These are phyloP conservation scores for Hortaea sp. DNA, from an alignment of 2,329 filamentous ascomycete species.

Conservation along the genomic window DNA sequence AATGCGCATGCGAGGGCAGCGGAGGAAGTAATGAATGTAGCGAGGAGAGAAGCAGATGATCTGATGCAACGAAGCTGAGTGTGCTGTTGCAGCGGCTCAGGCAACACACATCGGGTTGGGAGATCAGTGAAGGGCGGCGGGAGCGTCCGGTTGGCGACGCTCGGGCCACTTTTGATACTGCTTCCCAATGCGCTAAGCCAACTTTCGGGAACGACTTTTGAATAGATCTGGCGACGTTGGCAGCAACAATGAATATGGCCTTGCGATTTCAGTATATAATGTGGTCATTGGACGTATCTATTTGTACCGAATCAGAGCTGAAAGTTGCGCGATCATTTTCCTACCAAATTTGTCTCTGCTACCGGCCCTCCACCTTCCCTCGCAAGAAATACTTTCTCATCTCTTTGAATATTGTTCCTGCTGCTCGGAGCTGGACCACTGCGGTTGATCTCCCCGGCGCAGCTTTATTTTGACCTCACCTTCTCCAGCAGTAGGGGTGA, in stretches of 20 bases:
- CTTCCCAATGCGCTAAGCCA: no score
- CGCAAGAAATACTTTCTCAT: not conserved
- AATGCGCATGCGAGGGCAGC: no score
- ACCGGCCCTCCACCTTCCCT: not conserved
- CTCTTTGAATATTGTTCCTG: not conserved
- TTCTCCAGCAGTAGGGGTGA: not conserved
- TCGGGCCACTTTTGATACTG: no score
- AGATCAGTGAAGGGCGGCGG: no score
- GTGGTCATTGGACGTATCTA: not conserved
- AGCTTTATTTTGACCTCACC: not conserved
- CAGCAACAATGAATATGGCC: not conserved
- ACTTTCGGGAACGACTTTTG: no score
- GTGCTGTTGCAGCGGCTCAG: no score
- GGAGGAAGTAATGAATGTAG: no score
- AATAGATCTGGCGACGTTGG: not conserved
- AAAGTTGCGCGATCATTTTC: not conserved
- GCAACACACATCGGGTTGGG: no score
- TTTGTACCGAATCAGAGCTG: not conserved
- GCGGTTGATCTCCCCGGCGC: not conserved
- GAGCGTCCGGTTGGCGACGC: no score
- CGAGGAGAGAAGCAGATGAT: no score
- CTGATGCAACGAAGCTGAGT: no score
- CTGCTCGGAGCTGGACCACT: not conserved
- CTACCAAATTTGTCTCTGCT: not conserved
- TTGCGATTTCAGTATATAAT: no score